Conservation (phyloP, 352 stramenopile genomes). For the Phytophthora crassamura region DNA sequence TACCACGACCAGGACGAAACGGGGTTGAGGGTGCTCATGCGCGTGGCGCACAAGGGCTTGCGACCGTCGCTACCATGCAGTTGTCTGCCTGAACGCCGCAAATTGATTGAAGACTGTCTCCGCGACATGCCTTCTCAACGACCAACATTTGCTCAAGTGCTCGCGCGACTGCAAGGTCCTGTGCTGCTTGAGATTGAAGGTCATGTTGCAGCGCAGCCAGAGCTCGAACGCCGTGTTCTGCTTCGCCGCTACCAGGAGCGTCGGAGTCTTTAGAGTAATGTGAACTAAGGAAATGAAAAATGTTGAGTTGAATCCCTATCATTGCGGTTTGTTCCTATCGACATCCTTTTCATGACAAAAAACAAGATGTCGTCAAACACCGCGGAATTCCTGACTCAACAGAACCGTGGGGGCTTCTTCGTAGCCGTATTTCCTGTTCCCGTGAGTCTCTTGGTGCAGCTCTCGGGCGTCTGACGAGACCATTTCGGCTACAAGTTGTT, state of each 20-base stretch:
- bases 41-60: constrained; percentile 74
- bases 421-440: constrained; percentile 10
- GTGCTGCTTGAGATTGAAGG: constrained; percentile 85
- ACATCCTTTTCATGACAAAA: neutral
- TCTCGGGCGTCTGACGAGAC: constrained; percentile 83
- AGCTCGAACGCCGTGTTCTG: constrained; percentile 44
- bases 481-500: constrained; percentile 97
- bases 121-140: constrained; percentile 56
- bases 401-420: constrained; percentile 9
- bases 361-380: neutral
- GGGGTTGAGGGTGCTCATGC: constrained; percentile 83
- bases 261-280: constrained; percentile 36
- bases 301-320: neutral
- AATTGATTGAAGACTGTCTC: constrained; percentile 82
- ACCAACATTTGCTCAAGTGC: constrained; percentile 80
- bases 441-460: constrained; percentile 24
- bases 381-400: constrained; percentile 18
- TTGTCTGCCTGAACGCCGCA: constrained; percentile 61
- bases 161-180: constrained; percentile 74
- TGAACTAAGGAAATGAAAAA: constrained; percentile 8
- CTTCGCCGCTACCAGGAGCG: constrained; percentile 46
- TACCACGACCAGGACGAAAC: constrained; percentile 83
- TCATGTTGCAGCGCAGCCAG: constrained; percentile 43
- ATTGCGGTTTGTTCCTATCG: neutral
- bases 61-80: constrained; percentile 72